phyloP scores from a whole-genome alignment of 2,329 filamentous ascomycete species.

The Curvularia lunata region DNA sequence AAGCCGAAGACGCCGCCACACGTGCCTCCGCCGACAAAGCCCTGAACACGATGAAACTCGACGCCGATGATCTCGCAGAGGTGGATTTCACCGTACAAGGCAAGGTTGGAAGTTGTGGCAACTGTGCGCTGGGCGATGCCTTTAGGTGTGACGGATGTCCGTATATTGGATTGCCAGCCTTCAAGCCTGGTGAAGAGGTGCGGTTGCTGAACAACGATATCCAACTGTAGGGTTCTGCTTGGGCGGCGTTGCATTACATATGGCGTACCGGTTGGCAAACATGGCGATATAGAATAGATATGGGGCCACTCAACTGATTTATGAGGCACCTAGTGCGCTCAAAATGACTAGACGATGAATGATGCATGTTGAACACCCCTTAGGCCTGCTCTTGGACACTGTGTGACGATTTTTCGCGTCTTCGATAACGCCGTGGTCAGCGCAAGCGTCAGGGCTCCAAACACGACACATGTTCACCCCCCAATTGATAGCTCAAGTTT shows the following conservation, averaged over 20 bases:
- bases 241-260: neutral
- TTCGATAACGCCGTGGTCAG: neutral
- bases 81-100: slow-evolving; percentile 98
- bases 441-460: neutral
- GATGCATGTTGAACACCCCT: neutral
- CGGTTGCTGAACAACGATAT: slow-evolving; percentile 83
- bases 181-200: slow-evolving; percentile 97
- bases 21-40: slow-evolving; percentile 68
- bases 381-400: neutral
- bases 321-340: neutral
- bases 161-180: slow-evolving; percentile 90
- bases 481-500: slow-evolving; percentile 25
- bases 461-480: slow-evolving; percentile 18
- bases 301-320: slow-evolving; percentile 1
- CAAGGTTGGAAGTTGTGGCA: slow-evolving; percentile 93
- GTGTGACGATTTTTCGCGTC: neutral
- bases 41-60: slow-evolving; percentile 73
- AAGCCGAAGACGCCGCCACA: slow-evolving; percentile 79
- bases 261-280: slow-evolving; percentile 7
- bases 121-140: slow-evolving; percentile 91
- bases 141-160: slow-evolving; percentile 71
- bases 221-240: slow-evolving; percentile 65
- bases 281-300: slow-evolving; percentile 4
- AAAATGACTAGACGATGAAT: neutral
- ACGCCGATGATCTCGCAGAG: slow-evolving; percentile 79